Base-by-base conservation (phyloP, 2,329 filamentous ascomycete genomes). In the Chaetomium sp. region DNA sequence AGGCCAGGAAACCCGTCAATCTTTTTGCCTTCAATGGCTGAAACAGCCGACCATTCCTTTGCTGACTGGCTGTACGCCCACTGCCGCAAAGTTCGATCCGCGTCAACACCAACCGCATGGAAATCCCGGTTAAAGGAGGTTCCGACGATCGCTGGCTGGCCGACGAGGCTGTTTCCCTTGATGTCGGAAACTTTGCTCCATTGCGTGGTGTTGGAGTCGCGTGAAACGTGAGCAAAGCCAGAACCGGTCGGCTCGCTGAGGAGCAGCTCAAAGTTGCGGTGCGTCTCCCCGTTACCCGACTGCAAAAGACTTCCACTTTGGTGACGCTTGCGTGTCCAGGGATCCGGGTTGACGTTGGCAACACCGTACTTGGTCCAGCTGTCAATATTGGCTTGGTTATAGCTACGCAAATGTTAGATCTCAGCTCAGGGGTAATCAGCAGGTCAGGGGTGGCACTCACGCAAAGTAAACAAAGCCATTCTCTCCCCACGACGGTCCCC, bases 61-160 rank as follows among this genome's bases (percentile, higher is more conserved):
- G 9, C 35, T 0, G 63, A 23, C 23, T 69, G 64, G 23, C 54
- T 65, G 59, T 65, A 68, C 6, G 29, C 54, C 68, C 68, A 70
- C 12, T 69, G 68, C 10, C 47, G 60, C 3, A 69, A 4, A 1
- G 47, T 55, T 4, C 57, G 50, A 12, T 60, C 9, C 9, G 42
- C 29, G 19, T 63, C 57, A 1, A 67, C 33, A 9, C 54, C 63
- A 3, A 69, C 67, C 0, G 61, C 65, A 9, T 69, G 65, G 16
- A 70, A 68, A 29, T 71, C 67, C 13, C 69, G 57, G 51, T 69
- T 67, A 8, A 65, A 68, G 1, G 69, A 71, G 1, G 69, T 71
- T 1, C 69, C 68, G 13, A 65, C n/a, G 10, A 70, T 64, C 0
- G 57, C 64, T 3, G 69, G 69, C 35, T 68, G 68, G 2, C 68